Base-by-base conservation (phyloP, 177 flowering plant genomes). In the Vitis hybrid region DNA sequence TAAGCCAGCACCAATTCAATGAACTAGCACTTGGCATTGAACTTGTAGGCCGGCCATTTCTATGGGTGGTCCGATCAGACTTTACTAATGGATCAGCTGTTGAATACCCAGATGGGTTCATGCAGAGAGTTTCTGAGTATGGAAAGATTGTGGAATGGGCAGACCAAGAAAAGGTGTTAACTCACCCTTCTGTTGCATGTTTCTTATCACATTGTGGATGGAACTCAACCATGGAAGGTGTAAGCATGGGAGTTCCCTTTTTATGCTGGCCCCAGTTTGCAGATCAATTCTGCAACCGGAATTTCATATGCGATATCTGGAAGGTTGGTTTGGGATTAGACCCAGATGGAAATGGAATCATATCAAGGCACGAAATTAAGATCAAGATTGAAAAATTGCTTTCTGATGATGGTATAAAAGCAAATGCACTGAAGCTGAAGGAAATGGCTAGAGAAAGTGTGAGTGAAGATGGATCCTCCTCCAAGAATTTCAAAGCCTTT, bases 11-110 rank as follows among this genome's bases (percentile, higher is more conserved):
- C 11, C 85, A 82, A 59, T 65, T 80, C 15, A 39, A 74, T 14
- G 87, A 84, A 56, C 60, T 84, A 29, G 85, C 76, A 20, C 51
- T 65, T 2, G 83, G 76, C 1, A 81, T 84, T 11, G 80, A 77
- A 45, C 71, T 70, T 0, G 12, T 55, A 1, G 69, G 72, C 5
- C 57, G 61, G 18, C 74, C 74, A 11, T 77, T 77, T 51, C 51
- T 82, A n/a, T 75, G 81, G 83, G 85, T 75, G 1, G 72, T 70
- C 9, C 66, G 79, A 26, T 51, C 75, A 15, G 74, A 66, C 62
- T 66, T 65, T 4, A 50, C 56, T 55, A 39, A 39, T 39, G 45
- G 45, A 39, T 5, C 0, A 39, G 8, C 7, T 39, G 45, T 7
- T 39, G 45, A 39, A 39, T 39, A 5, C 45, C 8, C 45, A 39